Conservation (phyloP, 441 rosid species). For the Brassica balearica region DNA sequence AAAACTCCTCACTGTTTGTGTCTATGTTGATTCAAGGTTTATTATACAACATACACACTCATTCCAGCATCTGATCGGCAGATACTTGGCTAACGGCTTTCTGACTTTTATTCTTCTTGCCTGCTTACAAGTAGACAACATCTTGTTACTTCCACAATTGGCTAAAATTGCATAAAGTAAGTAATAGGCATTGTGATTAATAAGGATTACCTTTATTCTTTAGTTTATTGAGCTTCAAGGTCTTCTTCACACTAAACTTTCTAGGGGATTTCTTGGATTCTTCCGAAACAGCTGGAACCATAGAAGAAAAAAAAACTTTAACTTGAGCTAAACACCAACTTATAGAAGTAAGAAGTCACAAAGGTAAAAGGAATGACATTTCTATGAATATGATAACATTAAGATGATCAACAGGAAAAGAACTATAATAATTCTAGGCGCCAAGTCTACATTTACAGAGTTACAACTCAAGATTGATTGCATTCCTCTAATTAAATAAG, state of each 20-base stretch:
- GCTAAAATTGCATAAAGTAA: not conserved
- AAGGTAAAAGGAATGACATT: too few relatives aligned
- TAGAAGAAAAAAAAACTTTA: not conserved
- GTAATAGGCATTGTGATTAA: not conserved
- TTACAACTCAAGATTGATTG: too few relatives aligned
- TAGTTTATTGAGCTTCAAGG: constrained; percentile 57
- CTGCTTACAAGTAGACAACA: constrained; percentile 37
- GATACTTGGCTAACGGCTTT: constrained; percentile 24
- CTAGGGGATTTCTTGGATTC: constrained; percentile 43
- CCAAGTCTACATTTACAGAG: too few relatives aligned
- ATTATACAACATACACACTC: constrained; percentile 6
- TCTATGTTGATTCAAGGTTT: not conserved
- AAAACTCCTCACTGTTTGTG: not conserved
- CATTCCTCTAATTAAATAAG: too few relatives aligned
- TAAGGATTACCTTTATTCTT: constrained; percentile 53
- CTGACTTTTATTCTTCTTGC: constrained; percentile 51
- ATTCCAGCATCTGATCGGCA: constrained; percentile 40
- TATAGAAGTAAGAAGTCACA: too few relatives aligned
- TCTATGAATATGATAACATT: too few relatives aligned
- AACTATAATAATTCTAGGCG: not conserved
- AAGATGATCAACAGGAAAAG: not conserved
- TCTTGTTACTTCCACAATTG: not conserved
- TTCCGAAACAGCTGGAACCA: constrained; percentile 40
- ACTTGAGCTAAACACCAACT: not conserved
- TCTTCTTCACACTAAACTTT: constrained; percentile 64